These are phyloP conservation scores for Trametopsis cervina DNA, from an alignment of 768 basidiomycete genomes.

Conservation along the genomic window DNA sequence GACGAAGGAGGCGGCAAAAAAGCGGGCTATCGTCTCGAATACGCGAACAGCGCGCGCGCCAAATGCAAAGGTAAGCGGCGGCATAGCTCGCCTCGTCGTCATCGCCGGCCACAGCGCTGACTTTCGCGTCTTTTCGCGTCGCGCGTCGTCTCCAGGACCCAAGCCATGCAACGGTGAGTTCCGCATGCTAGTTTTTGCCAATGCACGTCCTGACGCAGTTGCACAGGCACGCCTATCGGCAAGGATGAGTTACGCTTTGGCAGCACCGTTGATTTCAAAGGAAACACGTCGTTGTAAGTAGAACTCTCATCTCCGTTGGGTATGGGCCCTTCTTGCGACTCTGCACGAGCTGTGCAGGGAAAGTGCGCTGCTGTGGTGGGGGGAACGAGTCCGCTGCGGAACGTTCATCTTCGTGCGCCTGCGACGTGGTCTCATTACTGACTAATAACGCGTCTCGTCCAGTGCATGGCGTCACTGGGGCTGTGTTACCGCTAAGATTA, in stretches of 20 bases:
- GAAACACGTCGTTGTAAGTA: slow-evolving; percentile 59
- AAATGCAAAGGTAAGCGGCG: slow-evolving; percentile 68
- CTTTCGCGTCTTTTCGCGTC: slow-evolving; percentile 23
- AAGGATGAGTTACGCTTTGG: slow-evolving; percentile 76
- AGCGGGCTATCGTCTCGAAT: slow-evolving; percentile 73
- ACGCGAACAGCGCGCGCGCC: slow-evolving; percentile 56
- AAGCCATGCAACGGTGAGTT: slow-evolving; percentile 67
- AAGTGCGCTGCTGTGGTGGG: too few relatives aligned
- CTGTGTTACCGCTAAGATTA: slow-evolving; percentile 63
- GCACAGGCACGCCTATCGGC: slow-evolving; percentile 55
- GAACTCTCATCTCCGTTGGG: slow-evolving; percentile 2
- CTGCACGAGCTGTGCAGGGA: too few relatives aligned
- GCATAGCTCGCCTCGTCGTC: slow-evolving; percentile 14
- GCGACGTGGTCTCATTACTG: too few relatives aligned
- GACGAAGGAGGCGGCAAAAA: slow-evolving; percentile 35
- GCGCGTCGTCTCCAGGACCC: slow-evolving; percentile 42
- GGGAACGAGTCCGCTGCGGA: too few relatives aligned
- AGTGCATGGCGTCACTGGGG: slow-evolving; percentile 92
- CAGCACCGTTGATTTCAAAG: slow-evolving; percentile 65
- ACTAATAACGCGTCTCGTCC: too few relatives aligned
- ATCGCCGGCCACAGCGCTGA: slow-evolving; percentile 13
- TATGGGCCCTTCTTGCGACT: slow-evolving; percentile 1
- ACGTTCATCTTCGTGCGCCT: too few relatives aligned
- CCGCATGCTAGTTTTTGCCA: slow-evolving; percentile 3
- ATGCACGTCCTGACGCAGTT: slow-evolving; percentile 14